These are phyloP conservation scores for Calonectria hawksworthii DNA, from an alignment of 2,329 filamentous ascomycete genomes.

Conservation along the genomic window DNA sequence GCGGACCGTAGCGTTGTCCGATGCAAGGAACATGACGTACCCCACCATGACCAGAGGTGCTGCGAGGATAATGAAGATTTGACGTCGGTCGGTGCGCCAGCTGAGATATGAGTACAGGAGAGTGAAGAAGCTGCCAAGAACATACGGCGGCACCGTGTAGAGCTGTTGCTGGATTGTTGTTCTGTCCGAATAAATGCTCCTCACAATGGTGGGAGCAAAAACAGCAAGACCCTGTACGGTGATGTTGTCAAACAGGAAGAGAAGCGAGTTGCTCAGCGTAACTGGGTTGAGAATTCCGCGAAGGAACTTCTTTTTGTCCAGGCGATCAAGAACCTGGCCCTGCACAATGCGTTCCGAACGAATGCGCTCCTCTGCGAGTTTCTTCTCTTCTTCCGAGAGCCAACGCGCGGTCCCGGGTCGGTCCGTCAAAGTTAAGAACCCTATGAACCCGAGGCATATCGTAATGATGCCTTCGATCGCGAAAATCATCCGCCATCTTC, in stretches of 20 bases:
- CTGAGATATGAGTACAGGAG: constrained; percentile 66
- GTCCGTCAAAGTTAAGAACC: constrained; percentile 70
- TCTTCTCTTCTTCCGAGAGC: constrained; percentile 73
- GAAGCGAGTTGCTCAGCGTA: constrained; percentile 64
- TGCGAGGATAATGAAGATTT: constrained; percentile 65
- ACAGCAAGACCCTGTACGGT: constrained; percentile 76
- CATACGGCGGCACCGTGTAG: constrained; percentile 73
- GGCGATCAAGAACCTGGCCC: constrained; percentile 70
- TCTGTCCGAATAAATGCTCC: constrained; percentile 69
- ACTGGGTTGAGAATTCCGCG: constrained; percentile 71
- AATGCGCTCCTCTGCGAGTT: constrained; percentile 71
- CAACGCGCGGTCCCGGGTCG: constrained; percentile 73
- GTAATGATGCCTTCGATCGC: constrained; percentile 68
- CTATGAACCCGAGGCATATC: not conserved
- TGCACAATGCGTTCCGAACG: constrained; percentile 67
- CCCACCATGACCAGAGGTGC: constrained; percentile 71
- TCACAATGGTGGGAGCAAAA: constrained; percentile 74
- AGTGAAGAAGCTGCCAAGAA: constrained; percentile 72
- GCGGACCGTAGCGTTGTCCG: constrained; percentile 57
- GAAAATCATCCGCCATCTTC: constrained; percentile 77
- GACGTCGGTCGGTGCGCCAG: constrained; percentile 66
- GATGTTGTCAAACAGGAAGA: constrained; percentile 74
- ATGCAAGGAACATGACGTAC: constrained; percentile 74
- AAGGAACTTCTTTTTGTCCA: constrained; percentile 67
- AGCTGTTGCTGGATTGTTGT: constrained; percentile 70